Conservation (phyloP, 345 rosid species). For the Gossypium australe region DNA sequence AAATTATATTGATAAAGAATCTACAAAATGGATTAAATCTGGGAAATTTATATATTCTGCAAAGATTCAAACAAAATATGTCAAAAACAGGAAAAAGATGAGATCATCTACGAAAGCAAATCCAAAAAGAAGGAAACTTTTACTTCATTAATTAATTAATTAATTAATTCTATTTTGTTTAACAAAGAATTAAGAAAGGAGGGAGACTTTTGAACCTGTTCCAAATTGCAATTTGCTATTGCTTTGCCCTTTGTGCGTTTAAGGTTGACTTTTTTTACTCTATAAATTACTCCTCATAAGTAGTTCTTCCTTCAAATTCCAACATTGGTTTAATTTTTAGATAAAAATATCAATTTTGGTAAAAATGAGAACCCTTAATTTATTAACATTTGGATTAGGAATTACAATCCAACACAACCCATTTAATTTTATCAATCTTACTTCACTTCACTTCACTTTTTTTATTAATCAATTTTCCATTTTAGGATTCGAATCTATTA, state of each 20-base stretch:
- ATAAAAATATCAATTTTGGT: no score
- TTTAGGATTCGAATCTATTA: no score
- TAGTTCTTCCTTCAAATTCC: no score
- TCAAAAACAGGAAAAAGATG: neutral
- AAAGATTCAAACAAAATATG: neutral
- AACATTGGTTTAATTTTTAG: no score
- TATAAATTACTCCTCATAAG: no score
- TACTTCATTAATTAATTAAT: neutral
- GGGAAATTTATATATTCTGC: neutral
- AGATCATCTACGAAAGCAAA: neutral
- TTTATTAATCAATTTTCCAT: no score
- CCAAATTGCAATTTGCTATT: neutral
- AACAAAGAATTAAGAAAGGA: neutral
- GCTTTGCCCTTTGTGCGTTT: neutral
- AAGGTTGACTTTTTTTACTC: neutral
- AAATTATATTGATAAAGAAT: neutral
- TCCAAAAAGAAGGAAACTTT: neutral
- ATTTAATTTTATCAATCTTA: no score
- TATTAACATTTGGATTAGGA: no score
- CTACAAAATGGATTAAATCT: neutral
- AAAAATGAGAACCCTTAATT: no score
- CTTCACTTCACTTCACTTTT: no score
- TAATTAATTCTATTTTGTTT: neutral
- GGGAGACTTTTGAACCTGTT: neutral
- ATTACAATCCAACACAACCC: no score